Percentiles rank a stretch among this genome's conserved stretches.
Conservation (phyloP, 2,329 filamentous ascomycete species). For the Macrophomina tecta region DNA sequence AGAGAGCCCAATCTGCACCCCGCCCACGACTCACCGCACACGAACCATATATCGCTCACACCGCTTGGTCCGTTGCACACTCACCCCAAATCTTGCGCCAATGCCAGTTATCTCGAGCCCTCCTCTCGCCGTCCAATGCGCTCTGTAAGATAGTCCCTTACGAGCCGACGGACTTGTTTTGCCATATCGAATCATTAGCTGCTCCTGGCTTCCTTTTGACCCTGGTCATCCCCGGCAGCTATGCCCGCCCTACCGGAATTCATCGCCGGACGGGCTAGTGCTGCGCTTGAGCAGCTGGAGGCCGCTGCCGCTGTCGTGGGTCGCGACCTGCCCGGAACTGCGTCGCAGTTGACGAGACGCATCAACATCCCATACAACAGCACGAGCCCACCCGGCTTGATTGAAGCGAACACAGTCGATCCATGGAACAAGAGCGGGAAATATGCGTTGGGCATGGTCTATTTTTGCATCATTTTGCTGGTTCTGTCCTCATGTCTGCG, state of each 20-base stretch:
- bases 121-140: conserved; percentile 10
- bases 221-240: background rate
- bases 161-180: conserved; percentile 1
- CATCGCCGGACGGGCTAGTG: background rate
- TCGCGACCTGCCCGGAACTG: conserved; percentile 29
- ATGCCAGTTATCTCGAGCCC: conserved; percentile 13
- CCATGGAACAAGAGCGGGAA: conserved; percentile 83
- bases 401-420: conserved; percentile 67
- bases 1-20: background rate
- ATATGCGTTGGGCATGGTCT: conserved; percentile 87
- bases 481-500: conserved; percentile 71
- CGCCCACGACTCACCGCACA: background rate
- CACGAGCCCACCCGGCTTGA: conserved; percentile 60
- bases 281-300: conserved; percentile 15
- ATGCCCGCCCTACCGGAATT: conserved; percentile 28
- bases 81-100: conserved; percentile 6
- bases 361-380: conserved; percentile 63
- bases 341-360: conserved; percentile 47
- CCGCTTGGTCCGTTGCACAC: conserved; percentile 7
- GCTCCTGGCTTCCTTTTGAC: background rate
- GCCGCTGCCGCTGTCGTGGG: conserved; percentile 14
- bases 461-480: conserved; percentile 79
- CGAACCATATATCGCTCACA: background rate
- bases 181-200: background rate
- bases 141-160: background rate